phyloP scores from a whole-genome alignment of 2,329 filamentous ascomycete species.

The Penicillium sclerotiorum region DNA sequence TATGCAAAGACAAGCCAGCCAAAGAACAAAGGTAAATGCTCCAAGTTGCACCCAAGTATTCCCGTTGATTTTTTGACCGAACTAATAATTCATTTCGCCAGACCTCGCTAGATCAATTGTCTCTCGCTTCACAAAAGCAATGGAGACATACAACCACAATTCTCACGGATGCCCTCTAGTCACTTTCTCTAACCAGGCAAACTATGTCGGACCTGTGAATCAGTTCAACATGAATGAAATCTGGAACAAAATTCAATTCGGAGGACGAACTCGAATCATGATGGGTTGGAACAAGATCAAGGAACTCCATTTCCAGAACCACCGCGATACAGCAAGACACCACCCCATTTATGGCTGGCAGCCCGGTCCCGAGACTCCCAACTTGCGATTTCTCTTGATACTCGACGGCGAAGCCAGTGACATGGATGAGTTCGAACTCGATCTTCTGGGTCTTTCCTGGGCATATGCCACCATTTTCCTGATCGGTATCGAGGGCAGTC shows the following conservation, averaged over 20 bases:
- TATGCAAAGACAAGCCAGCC: conserved; percentile 45
- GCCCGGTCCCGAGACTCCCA: conserved; percentile 50
- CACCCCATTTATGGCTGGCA: conserved; percentile 55
- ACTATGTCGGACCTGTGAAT: conserved; percentile 45
- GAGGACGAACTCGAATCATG: conserved; percentile 53
- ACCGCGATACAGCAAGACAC: conserved; percentile 46
- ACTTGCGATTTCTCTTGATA: conserved; percentile 49
- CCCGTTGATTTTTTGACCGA: not conserved
- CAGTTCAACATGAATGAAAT: conserved; percentile 42
- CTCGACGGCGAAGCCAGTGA: conserved; percentile 54
- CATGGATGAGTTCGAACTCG: conserved; percentile 56
- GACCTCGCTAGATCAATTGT: conserved; percentile 51
- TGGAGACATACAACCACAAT: conserved; percentile 49
- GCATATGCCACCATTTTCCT: conserved; percentile 55
- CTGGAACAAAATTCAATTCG: conserved; percentile 44
- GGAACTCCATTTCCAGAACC: conserved; percentile 52
- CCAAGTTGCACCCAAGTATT: not conserved
- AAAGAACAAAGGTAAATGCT: conserved; percentile 47
- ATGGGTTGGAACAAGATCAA: conserved; percentile 54
- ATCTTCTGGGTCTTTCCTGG: conserved; percentile 51
- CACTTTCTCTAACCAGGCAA: conserved; percentile 47
- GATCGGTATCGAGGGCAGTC: conserved; percentile 53
- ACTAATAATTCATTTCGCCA: not conserved
- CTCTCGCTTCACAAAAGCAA: conserved; percentile 49
- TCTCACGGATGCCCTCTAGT: conserved; percentile 47